Evolutionary conservation across 306 rosid genomes (phyloP), one percentile per base, ranked within the genome.

Genomic region (Fagus crenata): DNA sequence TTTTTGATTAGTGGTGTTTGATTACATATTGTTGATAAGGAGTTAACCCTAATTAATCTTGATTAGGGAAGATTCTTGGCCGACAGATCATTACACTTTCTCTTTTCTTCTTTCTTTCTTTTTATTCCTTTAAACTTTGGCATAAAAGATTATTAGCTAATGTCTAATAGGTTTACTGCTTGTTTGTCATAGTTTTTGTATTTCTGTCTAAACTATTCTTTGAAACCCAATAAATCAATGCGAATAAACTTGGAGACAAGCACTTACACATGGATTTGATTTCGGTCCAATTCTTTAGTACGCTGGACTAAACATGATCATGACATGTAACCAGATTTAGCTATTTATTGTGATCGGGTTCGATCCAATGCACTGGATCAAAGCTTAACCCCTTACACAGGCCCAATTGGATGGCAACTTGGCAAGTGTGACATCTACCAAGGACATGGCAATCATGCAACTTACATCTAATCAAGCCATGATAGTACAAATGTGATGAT

Each of bases 1-100:
- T 78, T 46, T 59, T 33, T 51, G 33, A 33, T 54, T 80, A 43
- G 54, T 74, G 78, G 70, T 54, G 2, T 2, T 73, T 74, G 63
- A 80, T 74, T 67, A 12, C 37, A 1, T 36, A 33, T 49, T 35
- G 58, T 22, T 17, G 69, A 46, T 3, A 39, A 49, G n/a, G 3
- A 64, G 63, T 54, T 28, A 11, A 67, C 15, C 15, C 13, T 35
- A 39, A 64, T 35, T 42, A 43, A 67, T 53, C 73, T 13, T 64
- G 40, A 8, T 39, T 37, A 6, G 17, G 40, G 8, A 43, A 65
- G 22, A 36, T 39, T 65, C 49, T 18, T 17, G 37, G 46, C 49
- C 33, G 14, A 40, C 49, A 37, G 49, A 17, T 67, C 3, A 40
- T 17, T n/a, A 7, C 33, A n/a, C 14, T 39, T 3, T 65, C 17